Evolutionary conservation across 2,329 filamentous ascomycete species (phyloP).

Genomic region (Hypocrella siamensis): DNA sequence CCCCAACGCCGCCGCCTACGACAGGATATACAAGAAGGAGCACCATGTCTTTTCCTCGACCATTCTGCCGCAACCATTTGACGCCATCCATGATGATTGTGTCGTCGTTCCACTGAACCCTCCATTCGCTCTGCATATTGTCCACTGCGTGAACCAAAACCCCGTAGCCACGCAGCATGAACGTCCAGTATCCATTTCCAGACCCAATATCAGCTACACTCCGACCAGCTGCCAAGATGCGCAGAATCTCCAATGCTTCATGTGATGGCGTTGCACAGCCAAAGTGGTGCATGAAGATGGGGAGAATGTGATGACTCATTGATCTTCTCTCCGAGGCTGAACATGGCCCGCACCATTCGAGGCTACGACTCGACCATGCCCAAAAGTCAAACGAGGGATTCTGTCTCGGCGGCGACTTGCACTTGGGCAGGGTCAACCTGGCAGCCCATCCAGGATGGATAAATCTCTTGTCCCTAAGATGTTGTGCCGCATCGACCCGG

Average conservation of each 20-base stretch:
- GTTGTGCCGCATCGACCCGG: constrained; percentile 36
- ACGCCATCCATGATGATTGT: constrained; percentile 47
- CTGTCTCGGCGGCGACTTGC: constrained; percentile 23
- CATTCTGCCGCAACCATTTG: constrained; percentile 35
- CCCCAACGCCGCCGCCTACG: constrained; percentile 47
- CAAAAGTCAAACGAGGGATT: constrained; percentile 59
- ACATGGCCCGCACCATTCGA: constrained; percentile 51
- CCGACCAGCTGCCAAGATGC: constrained; percentile 34
- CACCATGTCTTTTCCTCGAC: constrained; percentile 36
- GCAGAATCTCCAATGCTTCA: constrained; percentile 46
- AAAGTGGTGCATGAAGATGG: constrained; percentile 66
- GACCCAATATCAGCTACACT: constrained; percentile 50
- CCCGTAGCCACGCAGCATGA: constrained; percentile 47
- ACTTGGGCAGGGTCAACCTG: constrained; percentile 27
- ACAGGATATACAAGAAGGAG: constrained; percentile 60
- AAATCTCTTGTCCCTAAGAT: constrained; percentile 37
- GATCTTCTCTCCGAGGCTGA: constrained; percentile 32
- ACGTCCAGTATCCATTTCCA: constrained; percentile 64
- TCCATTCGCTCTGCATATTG: constrained; percentile 51
- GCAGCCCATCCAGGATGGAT: constrained; percentile 26
- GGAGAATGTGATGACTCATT: constrained; percentile 51
- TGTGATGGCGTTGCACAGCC: constrained; percentile 56
- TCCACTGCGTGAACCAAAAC: constrained; percentile 45
- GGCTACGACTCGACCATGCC: constrained; percentile 44
- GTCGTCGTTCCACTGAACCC: constrained; percentile 52